These are phyloP conservation scores for Fusarium cyanostomum DNA, from an alignment of 2,329 filamentous ascomycete species.

Conservation along the genomic window DNA sequence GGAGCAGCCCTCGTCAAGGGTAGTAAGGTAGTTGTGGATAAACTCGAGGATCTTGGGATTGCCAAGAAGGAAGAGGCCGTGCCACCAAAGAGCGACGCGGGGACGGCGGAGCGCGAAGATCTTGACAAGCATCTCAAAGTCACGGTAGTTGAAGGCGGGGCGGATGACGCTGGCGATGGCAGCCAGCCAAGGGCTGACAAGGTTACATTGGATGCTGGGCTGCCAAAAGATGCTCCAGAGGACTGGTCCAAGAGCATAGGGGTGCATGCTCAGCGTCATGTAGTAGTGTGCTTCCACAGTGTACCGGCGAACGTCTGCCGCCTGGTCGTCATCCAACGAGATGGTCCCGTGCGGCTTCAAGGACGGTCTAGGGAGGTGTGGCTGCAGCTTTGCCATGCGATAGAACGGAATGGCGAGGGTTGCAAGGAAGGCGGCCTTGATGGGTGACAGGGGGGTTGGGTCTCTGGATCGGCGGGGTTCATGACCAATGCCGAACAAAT, in stretches of 20 bases:
- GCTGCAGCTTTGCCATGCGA: conserved; percentile 40
- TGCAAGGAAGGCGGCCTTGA: conserved; percentile 42
- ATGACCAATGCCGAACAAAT: conserved; percentile 39
- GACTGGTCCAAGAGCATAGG: conserved; percentile 37
- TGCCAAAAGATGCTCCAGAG: conserved; percentile 48
- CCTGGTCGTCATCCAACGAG: conserved; percentile 14
- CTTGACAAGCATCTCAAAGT: conserved; percentile 39
- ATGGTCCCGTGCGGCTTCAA: conserved; percentile 13
- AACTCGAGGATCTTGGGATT: conserved; percentile 32
- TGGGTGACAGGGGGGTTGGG: conserved; percentile 28
- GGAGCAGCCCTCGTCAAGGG: conserved; percentile 41
- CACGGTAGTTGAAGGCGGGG: conserved; percentile 31
- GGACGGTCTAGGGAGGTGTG: conserved; percentile 33
- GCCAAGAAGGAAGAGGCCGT: conserved; percentile 42
- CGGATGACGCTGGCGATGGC: conserved; percentile 36
- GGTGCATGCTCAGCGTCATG: conserved; percentile 47
- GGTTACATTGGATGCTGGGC: conserved; percentile 44
- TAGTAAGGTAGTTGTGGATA: conserved; percentile 39
- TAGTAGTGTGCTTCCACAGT: conserved; percentile 39
- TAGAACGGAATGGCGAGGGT: conserved; percentile 42
- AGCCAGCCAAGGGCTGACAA: conserved; percentile 44
- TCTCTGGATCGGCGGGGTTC: conserved; percentile 19
- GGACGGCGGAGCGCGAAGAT: conserved; percentile 41
- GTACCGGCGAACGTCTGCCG: conserved; percentile 30
- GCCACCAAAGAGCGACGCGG: conserved; percentile 44